Evolutionary conservation across 2,329 filamentous ascomycete species (phyloP), one percentile per base, ranked within the genome.

Genomic region (Drechmeria coniospora): DNA sequence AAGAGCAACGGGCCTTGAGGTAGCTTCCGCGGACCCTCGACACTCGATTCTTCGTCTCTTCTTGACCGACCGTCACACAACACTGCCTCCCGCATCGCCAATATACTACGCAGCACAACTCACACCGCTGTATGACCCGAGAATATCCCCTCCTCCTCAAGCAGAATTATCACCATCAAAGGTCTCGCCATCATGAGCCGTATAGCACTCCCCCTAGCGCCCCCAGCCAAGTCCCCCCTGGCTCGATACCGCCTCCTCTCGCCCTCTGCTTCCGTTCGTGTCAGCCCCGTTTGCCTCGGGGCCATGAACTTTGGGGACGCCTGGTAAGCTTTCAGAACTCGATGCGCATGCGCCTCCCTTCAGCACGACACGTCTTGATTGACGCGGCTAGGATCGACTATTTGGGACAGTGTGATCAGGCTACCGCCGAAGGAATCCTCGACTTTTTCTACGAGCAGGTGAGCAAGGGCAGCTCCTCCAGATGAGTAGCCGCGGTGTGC

Each of bases 231-330:
- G 47, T 74, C 72, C 32, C 64, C 69, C 30, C 51, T 81, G 36
- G 72, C 60, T 33, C 64, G 70, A 29, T 77, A 79, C 40, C 70
- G 75, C 6, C 50, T 81, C 25, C 63, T 82, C 9, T 68, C 75
- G 2, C 73, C 75, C 8, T 68, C 62, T 1, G 76, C 78, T 2
- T 63, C 65, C 1, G 59, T 81, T 14, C 60, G 72, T 18, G 74
- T 80, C n/a, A 75, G 69, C 35, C 75, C 75, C 4, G 47, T 81
- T 1, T 71, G 65, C 23, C 60, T 82, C 2, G 76, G 74, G 8
- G 57, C 58, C 28, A 76, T 77, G 70, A 72, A 65, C 48, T 71
- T 79, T 50, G 74, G 74, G 24, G 52, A 68, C 31, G 54, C 59
- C 19, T 74, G 63, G 57, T 48, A 39, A 48, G 26, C 21, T 18